Evolutionary conservation across 2,329 filamentous ascomycete genomes (phyloP), one percentile per base, ranked within the genome.

Genomic region (Diplodia seriata): DNA sequence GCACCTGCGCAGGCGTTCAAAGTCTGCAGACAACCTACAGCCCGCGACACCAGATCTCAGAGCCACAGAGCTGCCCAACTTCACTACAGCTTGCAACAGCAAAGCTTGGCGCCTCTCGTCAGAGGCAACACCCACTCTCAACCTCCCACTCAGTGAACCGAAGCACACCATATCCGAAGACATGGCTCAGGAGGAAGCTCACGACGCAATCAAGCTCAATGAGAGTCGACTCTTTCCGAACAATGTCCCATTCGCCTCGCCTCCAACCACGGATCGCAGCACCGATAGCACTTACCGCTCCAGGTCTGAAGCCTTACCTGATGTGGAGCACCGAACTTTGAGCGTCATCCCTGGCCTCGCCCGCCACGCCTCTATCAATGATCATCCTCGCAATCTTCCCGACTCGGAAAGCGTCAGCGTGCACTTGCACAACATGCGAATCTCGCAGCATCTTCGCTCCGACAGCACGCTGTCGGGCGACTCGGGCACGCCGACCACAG

Each of bases 381-480:
- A n/a, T 7, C 33, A 29, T 15, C 33, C 70, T 70, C 12, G 11
- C 57, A 36, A 38, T 5, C 31, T 51, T 4, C 43, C 29, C n/a
- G 54, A 43, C 23, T 38, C 53, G 9, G 66, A 68, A 40, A 47
- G 55, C 31, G 56, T 33, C 6, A 61, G 55, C 38, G 73, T 82
- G 2, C 81, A 82, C 68, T 74, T 83, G 1, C 73, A 80, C 61
- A 78, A 75, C 38, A 82, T 82, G 81, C 76, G 78, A 14, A 82
- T 83, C 33, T 81, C 79, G 2, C 78, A 81, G 62, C 81, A 82
- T 71, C 72, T 83, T 15, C 80, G 81, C 7, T 81, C 79, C 7
- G 76, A 76, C 18, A 62, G 55, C 15, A 57, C 54, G 12, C n/a
- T 59, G 6, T 63, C 59, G 8, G 26, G 40, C 15, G 7, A 36